Percentiles rank a stretch among this genome's conserved stretches.
Evolutionary conservation across 257 asterid species (phyloP).

Genomic region (Capsicum baccatum): DNA sequence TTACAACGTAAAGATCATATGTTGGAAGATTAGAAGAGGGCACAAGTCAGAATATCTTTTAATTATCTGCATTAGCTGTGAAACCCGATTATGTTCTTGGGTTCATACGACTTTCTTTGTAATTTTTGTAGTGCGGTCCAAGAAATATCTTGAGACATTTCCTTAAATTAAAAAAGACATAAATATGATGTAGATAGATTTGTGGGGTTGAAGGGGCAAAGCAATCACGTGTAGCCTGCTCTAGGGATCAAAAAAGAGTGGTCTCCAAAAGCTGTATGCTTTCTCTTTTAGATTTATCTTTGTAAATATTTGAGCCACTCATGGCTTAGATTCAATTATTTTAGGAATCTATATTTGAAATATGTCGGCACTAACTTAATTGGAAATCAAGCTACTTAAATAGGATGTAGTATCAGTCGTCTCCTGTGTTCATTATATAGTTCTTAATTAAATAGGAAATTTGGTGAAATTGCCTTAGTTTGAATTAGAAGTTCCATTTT

Average conservation of each 20-base stretch:
- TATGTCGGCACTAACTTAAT: slow-evolving; percentile 18
- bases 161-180: background rate
- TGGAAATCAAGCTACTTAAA: background rate
- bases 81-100: background rate
- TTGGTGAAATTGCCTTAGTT: background rate
- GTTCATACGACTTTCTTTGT: background rate
- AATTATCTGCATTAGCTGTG: background rate
- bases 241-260: slow-evolving; percentile 23
- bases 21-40: background rate
- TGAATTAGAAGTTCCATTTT: background rate
- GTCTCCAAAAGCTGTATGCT: slow-evolving; percentile 18
- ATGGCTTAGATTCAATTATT: slow-evolving; percentile 2
- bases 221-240: slow-evolving; percentile 28
- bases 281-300: background rate
- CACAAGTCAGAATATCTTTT: background rate
- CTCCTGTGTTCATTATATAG: too few species aligned
- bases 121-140: slow-evolving; percentile 7
- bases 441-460: background rate
- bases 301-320: background rate
- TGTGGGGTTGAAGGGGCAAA: slow-evolving; percentile 28
- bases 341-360: background rate
- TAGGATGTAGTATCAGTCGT: too few species aligned
- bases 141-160: background rate
- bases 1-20: background rate
- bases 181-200: background rate